Percentiles rank a stretch among this genome's conserved stretches.
Conservation (phyloP, 768 basidiomycete species). For the Heimioporus sp. region DNA sequence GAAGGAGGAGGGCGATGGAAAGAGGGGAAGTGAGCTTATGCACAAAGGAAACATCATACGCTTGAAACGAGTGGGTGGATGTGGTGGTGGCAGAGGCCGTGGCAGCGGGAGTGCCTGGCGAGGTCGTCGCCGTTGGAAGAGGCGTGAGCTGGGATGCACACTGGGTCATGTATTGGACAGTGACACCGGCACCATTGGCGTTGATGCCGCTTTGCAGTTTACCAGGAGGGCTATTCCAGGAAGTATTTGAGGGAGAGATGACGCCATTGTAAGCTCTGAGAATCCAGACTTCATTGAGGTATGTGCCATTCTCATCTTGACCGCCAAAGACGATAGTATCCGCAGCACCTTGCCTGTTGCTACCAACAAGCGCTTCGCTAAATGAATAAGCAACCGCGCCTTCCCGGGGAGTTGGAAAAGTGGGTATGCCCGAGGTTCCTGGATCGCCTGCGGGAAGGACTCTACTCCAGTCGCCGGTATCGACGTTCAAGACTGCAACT, state of each 20-base stretch:
- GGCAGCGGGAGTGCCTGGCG: slow-evolving; percentile 12
- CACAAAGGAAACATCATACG: slow-evolving; percentile 41
- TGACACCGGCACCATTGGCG: slow-evolving; percentile 69
- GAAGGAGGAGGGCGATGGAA: slow-evolving; percentile 45
- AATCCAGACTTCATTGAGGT: slow-evolving; percentile 76
- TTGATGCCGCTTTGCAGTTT: slow-evolving; percentile 56
- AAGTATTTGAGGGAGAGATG: slow-evolving; percentile 50
- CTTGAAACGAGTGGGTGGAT: slow-evolving; percentile 18
- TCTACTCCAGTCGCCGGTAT: slow-evolving; percentile 67
- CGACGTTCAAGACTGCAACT: slow-evolving; percentile 65
- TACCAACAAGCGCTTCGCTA: slow-evolving; percentile 54
- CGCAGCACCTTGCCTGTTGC: slow-evolving; percentile 43
- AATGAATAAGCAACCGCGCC: slow-evolving; percentile 68
- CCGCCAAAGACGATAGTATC: slow-evolving; percentile 84
- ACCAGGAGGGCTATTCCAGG: slow-evolving; percentile 71
- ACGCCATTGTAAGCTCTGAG: slow-evolving; percentile 69
- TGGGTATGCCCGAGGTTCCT: slow-evolving; percentile 35
- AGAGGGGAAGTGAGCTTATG: slow-evolving; percentile 50
- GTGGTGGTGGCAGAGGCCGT: slow-evolving; percentile 19
- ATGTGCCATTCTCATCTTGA: slow-evolving; percentile 59
- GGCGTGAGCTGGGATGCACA: slow-evolving; percentile 49
- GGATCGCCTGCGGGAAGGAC: slow-evolving; percentile 78
- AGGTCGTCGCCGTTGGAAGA: slow-evolving; percentile 19
- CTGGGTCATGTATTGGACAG: slow-evolving; percentile 51
- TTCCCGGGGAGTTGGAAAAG: slow-evolving; percentile 66